Evolutionary conservation across 2,329 filamentous ascomycete genomes (phyloP).

Genomic region (Colletotrichum eleusines): DNA sequence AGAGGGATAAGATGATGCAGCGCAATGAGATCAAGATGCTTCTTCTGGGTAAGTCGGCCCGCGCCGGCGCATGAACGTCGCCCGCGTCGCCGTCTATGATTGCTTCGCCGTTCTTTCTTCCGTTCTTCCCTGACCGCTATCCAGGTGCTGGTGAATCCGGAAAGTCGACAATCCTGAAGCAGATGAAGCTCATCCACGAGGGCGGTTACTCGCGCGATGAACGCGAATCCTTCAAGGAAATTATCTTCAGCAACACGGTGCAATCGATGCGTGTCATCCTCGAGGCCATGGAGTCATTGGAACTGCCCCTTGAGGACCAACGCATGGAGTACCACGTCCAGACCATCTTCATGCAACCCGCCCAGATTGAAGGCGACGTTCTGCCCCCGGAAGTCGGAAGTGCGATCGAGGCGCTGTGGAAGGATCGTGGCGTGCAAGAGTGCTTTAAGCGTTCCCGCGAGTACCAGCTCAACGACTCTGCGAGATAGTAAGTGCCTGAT

Average conservation of each 20-base stretch:
- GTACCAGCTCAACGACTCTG: constrained; percentile 96
- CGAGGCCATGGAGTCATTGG: constrained; percentile 76
- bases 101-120: not conserved
- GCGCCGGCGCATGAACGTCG: not conserved
- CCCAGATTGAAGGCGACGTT: constrained; percentile 95
- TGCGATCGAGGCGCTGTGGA: constrained; percentile 93
- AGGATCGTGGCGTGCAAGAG: constrained; percentile 90
- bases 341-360: constrained; percentile 98
- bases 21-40: constrained; percentile 99
- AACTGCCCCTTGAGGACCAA: constrained; percentile 88
- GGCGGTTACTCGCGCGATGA: constrained; percentile 96
- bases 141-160: constrained; percentile 96
- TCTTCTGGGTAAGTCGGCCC: constrained; percentile 78
- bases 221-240: constrained; percentile 77
- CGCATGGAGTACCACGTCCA: constrained; percentile 97
- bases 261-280: constrained; percentile 78
- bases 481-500: constrained; percentile 84
- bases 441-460: constrained; percentile 96
- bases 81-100: not conserved
- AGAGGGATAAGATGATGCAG: constrained; percentile 98
- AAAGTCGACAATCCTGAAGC: constrained; percentile 94
- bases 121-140: constrained; percentile 41
- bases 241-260: constrained; percentile 78
- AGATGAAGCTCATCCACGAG: constrained; percentile 99
- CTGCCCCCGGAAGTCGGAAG: constrained; percentile 94